Evolutionary conservation across 306 rosid genomes (phyloP).

Genomic region (Vigna unguiculata): DNA sequence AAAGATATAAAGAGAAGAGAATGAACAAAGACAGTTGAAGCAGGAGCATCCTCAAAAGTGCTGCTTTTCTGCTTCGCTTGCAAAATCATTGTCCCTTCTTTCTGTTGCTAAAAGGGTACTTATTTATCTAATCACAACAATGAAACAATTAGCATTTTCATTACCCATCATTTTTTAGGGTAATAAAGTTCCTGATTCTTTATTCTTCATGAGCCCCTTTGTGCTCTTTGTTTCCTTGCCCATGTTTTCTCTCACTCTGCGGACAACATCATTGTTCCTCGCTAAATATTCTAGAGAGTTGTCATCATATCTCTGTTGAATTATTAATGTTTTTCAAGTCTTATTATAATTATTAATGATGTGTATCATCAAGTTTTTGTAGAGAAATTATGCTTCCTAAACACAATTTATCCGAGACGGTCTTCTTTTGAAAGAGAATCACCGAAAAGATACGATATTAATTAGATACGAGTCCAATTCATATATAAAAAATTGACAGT

Average conservation of each 20-base stretch:
- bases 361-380: too few species aligned
- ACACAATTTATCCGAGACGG: too few species aligned
- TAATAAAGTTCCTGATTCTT: neutral
- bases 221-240: slow-evolving; percentile 10
- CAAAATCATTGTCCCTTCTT: slow-evolving; percentile 43
- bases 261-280: slow-evolving; percentile 41
- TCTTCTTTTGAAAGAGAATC: too few species aligned
- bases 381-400: too few species aligned
- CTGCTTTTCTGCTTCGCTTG: slow-evolving; percentile 42
- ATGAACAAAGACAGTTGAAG: slow-evolving; percentile 42
- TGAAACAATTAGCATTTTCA: too few species aligned
- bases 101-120: slow-evolving; percentile 23
- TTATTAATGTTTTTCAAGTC: too few species aligned
- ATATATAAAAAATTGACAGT: too few species aligned
- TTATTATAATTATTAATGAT: too few species aligned
- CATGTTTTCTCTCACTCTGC: neutral
- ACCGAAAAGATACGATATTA: too few species aligned
- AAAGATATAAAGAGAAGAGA: slow-evolving; percentile 37
- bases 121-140: slow-evolving; percentile 36
- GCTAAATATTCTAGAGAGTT: slow-evolving; percentile 34
- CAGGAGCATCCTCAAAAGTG: slow-evolving; percentile 48
- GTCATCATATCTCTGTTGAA: slow-evolving; percentile 13
- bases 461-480: too few species aligned
- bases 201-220: slow-evolving; percentile 2
- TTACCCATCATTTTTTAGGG: too few species aligned